These are phyloP conservation scores for Calonectria naviculata DNA, from an alignment of 2,329 filamentous ascomycete genomes.

Conservation along the genomic window DNA sequence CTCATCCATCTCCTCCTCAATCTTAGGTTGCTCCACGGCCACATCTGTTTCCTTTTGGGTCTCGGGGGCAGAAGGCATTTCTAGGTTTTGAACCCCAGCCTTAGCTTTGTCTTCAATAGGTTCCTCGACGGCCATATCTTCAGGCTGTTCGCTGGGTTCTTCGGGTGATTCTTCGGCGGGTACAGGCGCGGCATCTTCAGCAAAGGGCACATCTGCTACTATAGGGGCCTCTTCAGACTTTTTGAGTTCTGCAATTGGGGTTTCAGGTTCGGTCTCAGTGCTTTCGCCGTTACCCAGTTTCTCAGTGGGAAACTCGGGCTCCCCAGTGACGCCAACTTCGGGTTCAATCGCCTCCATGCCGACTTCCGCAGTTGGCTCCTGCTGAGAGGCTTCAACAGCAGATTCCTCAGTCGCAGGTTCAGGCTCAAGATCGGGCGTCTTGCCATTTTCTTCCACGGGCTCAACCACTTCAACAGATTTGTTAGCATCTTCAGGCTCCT, in stretches of 20 bases:
- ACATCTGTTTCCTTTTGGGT: slow-evolving; percentile 18
- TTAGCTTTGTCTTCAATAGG: slow-evolving; percentile 1
- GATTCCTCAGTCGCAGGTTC: slow-evolving; percentile 16
- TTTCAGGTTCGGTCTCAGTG: not conserved
- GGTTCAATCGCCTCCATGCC: slow-evolving; percentile 6
- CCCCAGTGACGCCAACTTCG: not conserved
- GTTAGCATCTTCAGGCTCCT: slow-evolving; percentile 23
- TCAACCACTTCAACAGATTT: slow-evolving; percentile 29
- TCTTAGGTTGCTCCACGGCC: slow-evolving; percentile 10
- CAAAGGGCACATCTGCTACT: not conserved
- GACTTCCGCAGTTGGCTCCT: slow-evolving; percentile 11
- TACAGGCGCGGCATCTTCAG: not conserved
- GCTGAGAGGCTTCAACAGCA: slow-evolving; percentile 22
- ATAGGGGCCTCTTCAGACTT: not conserved
- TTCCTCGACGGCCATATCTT: not conserved
- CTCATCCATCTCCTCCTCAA: slow-evolving; percentile 24
- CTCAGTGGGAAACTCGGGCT: not conserved
- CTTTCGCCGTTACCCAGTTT: slow-evolving; percentile 1
- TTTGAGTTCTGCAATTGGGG: not conserved
- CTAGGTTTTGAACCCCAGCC: slow-evolving; percentile 19
- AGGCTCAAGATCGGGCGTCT: slow-evolving; percentile 21
- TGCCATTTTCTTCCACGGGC: slow-evolving; percentile 12
- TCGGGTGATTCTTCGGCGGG: not conserved
- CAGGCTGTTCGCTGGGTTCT: not conserved
- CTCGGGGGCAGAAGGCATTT: slow-evolving; percentile 6